Evolutionary conservation across 2,329 filamentous ascomycete species (phyloP), one percentile per base, ranked within the genome.

Genomic region (Aspergillus clavatus): DNA sequence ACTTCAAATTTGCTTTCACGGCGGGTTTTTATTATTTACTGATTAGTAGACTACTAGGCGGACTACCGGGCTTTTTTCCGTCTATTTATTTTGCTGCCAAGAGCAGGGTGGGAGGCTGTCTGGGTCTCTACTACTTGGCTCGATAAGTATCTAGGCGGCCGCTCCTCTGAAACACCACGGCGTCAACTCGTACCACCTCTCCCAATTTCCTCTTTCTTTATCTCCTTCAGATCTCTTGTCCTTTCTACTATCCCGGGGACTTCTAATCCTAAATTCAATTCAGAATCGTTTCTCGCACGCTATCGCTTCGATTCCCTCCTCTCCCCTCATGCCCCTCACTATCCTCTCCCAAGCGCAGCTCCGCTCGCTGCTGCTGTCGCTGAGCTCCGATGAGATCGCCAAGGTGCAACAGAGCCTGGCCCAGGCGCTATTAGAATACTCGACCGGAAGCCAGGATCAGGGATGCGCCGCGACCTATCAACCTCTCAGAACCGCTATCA

Each of bases 241-340:
- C n/a, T n/a, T n/a, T n/a, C n/a, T n/a, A n/a, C n/a, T n/a, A n/a
- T n/a, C n/a, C n/a, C n/a, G n/a, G n/a, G n/a, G n/a, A n/a, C n/a
- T n/a, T n/a, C n/a, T n/a, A n/a, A n/a, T n/a, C n/a, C n/a, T n/a
- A n/a, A n/a, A n/a, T n/a, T n/a, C n/a, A n/a, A n/a, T n/a, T n/a
- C n/a, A n/a, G n/a, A n/a, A n/a, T n/a, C n/a, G n/a, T n/a, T n/a
- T n/a, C n/a, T n/a, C n/a, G n/a, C n/a, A n/a, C n/a, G n/a, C n/a
- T n/a, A n/a, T n/a, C n/a, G n/a, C n/a, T n/a, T n/a, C n/a, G n/a
- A n/a, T n/a, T n/a, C n/a, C n/a, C n/a, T n/a, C n/a, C n/a, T n/a
- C n/a, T n/a, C n/a, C n/a, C n/a, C n/a, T n/a, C n/a, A 83, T 83
- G 79, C 74, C 80, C 42, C 71, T 84, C 47, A 83, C 79, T 0